Evolutionary conservation across 257 asterid species (phyloP).

Genomic region (Voacanga thouarsii): DNA sequence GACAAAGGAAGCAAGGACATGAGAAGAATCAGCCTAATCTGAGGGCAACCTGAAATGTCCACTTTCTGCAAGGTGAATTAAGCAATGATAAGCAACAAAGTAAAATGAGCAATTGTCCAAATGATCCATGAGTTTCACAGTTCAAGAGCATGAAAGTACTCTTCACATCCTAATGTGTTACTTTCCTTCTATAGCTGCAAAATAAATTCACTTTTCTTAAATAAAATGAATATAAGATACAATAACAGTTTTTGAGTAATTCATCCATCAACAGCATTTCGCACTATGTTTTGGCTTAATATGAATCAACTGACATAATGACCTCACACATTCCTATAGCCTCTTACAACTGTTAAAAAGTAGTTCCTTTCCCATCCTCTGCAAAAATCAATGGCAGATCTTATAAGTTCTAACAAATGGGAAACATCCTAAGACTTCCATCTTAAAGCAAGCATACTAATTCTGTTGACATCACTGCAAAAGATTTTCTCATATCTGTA

Average conservation of each 20-base stretch:
- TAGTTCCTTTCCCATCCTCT: background rate
- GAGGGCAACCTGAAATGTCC: constrained; percentile 84
- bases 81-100: constrained; percentile 15
- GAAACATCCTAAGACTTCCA: background rate
- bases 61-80: constrained; percentile 49
- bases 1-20: constrained; percentile 50
- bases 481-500: background rate
- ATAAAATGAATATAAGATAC: background rate
- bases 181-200: background rate
- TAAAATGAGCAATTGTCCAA: background rate
- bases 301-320: background rate
- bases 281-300: background rate
- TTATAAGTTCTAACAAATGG: background rate
- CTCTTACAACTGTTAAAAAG: background rate
- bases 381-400: background rate
- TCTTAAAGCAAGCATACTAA: background rate
- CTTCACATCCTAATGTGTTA: background rate
- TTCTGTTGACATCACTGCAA: background rate
- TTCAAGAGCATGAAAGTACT: background rate
- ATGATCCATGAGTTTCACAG: background rate
- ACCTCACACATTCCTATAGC: background rate
- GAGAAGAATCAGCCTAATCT: constrained; percentile 54
- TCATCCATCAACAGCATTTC: background rate
- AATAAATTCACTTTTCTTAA: background rate
- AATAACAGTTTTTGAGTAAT: background rate